Evolutionary conservation across 2,329 filamentous ascomycete genomes (phyloP).

Genomic region (Sporothrix globosa): DNA sequence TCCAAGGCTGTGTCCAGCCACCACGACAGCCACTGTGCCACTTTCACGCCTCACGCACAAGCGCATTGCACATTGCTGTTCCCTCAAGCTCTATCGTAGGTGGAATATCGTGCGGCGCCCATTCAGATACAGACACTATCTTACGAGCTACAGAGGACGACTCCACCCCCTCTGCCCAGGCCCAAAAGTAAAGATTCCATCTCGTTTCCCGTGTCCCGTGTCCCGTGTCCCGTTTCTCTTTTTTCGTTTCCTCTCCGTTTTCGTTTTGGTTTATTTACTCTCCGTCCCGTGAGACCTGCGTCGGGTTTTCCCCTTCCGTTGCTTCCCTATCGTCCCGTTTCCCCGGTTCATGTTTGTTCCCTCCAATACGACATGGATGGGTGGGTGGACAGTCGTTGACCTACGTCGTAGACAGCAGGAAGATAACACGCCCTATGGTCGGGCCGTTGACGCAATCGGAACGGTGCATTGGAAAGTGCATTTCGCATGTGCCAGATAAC

Average conservation of each 20-base stretch:
- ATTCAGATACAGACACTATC: no score
- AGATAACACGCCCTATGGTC: conserved; percentile 6
- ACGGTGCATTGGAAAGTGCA: not conserved
- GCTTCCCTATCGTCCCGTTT: not conserved
- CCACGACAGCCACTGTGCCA: not conserved
- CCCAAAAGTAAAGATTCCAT: not conserved
- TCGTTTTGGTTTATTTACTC: not conserved
- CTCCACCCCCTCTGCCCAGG: no score
- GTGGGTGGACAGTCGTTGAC: not conserved
- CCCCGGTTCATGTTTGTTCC: not conserved
- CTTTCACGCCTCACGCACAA: no score
- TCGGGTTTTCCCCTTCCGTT: not conserved
- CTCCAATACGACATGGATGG: not conserved
- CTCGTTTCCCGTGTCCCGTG: not conserved
- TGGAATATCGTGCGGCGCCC: no score
- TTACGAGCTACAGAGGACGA: no score
- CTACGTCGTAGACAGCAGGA: no score
- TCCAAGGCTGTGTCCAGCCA: conserved; percentile 16
- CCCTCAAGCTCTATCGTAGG: no score
- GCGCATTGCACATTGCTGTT: no score
- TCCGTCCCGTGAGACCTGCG: conserved; percentile 12
- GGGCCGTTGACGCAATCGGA: not conserved
- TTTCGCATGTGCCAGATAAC: not conserved
- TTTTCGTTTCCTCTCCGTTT: not conserved
- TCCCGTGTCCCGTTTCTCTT: not conserved